Percentiles rank a stretch among this genome's conserved stretches.
Evolutionary conservation across 306 rosid genomes (phyloP).

Genomic region (Mucuna pruriens): DNA sequence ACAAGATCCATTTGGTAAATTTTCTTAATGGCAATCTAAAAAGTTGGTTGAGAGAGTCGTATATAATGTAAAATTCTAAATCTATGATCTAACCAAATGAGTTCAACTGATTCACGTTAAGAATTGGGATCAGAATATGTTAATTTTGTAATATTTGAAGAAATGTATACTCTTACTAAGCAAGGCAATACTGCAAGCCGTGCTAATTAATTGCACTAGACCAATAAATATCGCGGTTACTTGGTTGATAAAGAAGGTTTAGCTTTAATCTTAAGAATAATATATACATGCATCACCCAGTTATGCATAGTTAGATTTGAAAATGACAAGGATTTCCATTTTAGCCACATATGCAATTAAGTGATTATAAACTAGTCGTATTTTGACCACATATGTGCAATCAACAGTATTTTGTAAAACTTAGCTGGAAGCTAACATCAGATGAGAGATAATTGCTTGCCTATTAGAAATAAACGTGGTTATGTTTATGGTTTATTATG

Average conservation of each 20-base stretch:
- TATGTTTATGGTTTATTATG: constrained; percentile 8
- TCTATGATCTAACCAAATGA: no score
- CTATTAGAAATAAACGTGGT: background rate
- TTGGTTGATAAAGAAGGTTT: constrained; percentile 36
- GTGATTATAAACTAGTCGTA: constrained; percentile 29
- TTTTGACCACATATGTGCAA: no score
- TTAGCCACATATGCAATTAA: background rate
- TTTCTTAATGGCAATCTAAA: no score
- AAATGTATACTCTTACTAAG: background rate
- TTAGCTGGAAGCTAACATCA: background rate
- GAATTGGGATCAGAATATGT: no score
- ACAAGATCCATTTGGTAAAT: no score
- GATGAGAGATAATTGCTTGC: constrained; percentile 9
- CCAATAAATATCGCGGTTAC: constrained; percentile 35
- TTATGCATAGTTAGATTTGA: constrained; percentile 38
- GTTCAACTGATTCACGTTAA: no score
- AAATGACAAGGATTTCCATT: constrained; percentile 43
- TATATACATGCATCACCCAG: constrained; percentile 36
- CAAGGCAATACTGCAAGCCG: constrained; percentile 20
- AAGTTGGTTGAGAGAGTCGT: no score
- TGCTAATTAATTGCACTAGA: constrained; percentile 29
- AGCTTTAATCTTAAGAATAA: constrained; percentile 30
- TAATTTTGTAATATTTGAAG: no score
- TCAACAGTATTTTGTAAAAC: background rate
- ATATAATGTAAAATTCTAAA: no score